Evolutionary conservation across 1,284 basidiomycete genomes (phyloP), one percentile per base, ranked within the genome.

Genomic region (Cutaneotrichosporon cavernicola): DNA sequence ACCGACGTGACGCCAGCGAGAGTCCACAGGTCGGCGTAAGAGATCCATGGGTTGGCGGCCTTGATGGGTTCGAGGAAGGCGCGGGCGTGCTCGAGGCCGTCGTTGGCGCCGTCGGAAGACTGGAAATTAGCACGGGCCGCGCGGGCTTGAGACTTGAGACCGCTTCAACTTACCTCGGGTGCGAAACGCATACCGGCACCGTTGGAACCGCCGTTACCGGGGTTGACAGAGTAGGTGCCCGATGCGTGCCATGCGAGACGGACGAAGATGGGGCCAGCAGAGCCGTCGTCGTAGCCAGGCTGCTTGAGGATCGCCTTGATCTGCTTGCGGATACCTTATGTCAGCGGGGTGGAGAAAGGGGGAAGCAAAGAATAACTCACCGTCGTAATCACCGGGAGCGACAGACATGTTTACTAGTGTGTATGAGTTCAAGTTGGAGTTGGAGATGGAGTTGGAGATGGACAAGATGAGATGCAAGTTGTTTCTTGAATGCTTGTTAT

Each of bases 241-340:
- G 77, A 79, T 13, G 82, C 80, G 75, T 85, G 84, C 84, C 85
- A 85, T 58, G 84, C 84, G 43, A 85, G 77, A 67, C 84, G 66
- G 58, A 81, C 79, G 40, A 81, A 69, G 1, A 81, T 70, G 52
- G 80, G 80, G 31, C 80, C 80, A 53, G 75, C 73, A 10, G 75
- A 77, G 16, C 79, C 80, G 72, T 81, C 79, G 67, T 80, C 80
- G 66, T 81, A 81, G 40, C 75, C 76, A 5, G 77, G 78, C 65
- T 77, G 77, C 62, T 79, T 77, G 57, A 81, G 61, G 30, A 80
- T 70, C 64, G 78, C 76, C 58, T 69, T 70, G 49, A 81, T 72
- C 69, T 81, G 74, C 56, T 72, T 71, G 57, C 73, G 66, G 66
- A 81, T 73, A 18, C 72, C 79, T 78, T 59, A 16, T 34, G 43